These are phyloP conservation scores for Penicillium egyptiacum DNA, from an alignment of 495 filamentous ascomycete genomes.

Conservation along the genomic window DNA sequence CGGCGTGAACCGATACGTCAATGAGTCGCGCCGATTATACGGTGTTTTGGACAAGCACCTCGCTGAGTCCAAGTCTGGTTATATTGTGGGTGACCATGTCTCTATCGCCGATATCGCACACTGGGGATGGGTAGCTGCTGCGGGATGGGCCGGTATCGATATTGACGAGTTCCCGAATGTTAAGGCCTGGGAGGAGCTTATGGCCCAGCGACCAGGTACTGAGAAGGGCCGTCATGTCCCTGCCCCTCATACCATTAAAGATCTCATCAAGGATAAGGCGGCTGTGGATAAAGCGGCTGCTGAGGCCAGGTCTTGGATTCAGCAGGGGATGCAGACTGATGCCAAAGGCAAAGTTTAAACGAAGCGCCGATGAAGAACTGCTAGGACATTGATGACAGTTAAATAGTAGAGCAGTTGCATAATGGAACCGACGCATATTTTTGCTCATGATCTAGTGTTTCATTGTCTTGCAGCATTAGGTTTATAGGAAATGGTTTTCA, in stretches of 20 bases:
- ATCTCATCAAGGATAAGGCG: constrained; percentile 53
- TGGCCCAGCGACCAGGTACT: constrained; percentile 64
- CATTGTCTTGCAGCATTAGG: too few species aligned
- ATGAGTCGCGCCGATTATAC: constrained; percentile 81
- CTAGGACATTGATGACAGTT: too few species aligned
- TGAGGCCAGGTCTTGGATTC: constrained; percentile 56
- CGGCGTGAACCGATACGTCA: constrained; percentile 77
- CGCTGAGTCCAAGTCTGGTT: constrained; percentile 59
- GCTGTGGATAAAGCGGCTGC: constrained; percentile 55
- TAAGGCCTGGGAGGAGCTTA: constrained; percentile 70
- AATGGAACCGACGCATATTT: too few species aligned
- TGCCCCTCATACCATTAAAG: constrained; percentile 61
- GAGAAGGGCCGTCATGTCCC: constrained; percentile 83
- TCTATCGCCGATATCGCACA: constrained; percentile 84
- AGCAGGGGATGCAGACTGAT: constrained; percentile 63
- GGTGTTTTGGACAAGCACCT: constrained; percentile 75
- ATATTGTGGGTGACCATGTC: constrained; percentile 73
- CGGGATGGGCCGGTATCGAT: constrained; percentile 71
- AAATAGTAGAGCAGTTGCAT: too few species aligned
- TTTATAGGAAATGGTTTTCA: too few species aligned
- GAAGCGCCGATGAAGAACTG: neutral
- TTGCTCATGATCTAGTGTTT: too few species aligned
- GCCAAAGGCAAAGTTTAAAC: constrained; percentile 38
- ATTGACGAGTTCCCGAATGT: constrained; percentile 76
- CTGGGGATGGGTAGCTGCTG: constrained; percentile 70